These are phyloP conservation scores for Nephelium lappaceum DNA, from an alignment of 345 rosid genomes.

Conservation along the genomic window DNA sequence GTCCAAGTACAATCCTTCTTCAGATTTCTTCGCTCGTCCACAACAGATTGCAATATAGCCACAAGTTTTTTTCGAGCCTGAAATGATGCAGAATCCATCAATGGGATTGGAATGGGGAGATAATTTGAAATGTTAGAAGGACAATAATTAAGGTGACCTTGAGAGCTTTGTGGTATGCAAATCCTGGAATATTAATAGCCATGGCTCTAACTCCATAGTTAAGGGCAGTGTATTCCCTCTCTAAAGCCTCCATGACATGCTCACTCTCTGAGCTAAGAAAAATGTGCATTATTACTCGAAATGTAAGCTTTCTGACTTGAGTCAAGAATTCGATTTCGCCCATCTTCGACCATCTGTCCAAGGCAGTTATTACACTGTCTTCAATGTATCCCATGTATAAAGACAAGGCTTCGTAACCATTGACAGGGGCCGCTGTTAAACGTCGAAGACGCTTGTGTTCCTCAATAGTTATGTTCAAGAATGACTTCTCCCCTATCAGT, in stretches of 20 bases:
- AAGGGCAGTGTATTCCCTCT: constrained; percentile 70
- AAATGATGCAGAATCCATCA: neutral
- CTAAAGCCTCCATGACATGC: constrained; percentile 60
- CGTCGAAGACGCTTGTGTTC: constrained; percentile 89
- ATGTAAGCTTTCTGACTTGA: constrained; percentile 75
- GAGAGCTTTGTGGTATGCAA: constrained; percentile 76
- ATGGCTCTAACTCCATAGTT: constrained; percentile 85
- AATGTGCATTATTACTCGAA: constrained; percentile 76
- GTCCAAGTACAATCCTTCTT: constrained; percentile 19
- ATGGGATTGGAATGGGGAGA: too few relatives aligned
- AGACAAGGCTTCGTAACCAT: constrained; percentile 78
- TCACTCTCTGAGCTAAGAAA: constrained; percentile 77
- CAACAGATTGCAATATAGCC: constrained; percentile 51
- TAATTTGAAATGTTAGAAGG: neutral
- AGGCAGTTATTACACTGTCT: constrained; percentile 48
- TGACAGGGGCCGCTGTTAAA: constrained; percentile 75
- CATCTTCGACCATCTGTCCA: constrained; percentile 70
- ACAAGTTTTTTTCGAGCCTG: constrained; percentile 86
- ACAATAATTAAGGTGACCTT: constrained; percentile 43
- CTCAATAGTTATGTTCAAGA: constrained; percentile 62
- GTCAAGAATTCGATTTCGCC: constrained; percentile 71
- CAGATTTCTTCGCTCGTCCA: constrained; percentile 57
- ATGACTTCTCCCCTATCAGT: constrained; percentile 80
- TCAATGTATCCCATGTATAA: constrained; percentile 64
- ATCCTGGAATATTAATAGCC: constrained; percentile 89